phyloP scores from a whole-genome alignment of 495 filamentous ascomycete genomes.

The Margaritispora aquatica region DNA sequence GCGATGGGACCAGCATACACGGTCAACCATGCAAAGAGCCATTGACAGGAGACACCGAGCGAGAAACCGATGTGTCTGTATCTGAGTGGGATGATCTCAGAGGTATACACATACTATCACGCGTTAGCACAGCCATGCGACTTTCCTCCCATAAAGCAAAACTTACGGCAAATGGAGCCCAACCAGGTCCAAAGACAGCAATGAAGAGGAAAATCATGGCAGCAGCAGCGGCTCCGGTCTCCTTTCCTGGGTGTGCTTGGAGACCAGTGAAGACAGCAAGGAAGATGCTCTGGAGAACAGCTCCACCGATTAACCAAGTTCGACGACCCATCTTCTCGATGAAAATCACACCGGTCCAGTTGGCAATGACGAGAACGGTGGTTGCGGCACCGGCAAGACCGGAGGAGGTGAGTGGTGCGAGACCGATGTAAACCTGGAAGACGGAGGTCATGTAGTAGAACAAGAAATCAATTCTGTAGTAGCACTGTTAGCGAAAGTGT shows the following conservation, averaged over 20 bases:
- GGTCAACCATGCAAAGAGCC: slow-evolving; percentile 28
- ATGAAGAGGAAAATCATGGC: slow-evolving; percentile 3
- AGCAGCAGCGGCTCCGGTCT: neutral
- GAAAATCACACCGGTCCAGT: neutral
- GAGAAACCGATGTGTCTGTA: slow-evolving; percentile 27
- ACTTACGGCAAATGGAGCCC: neutral
- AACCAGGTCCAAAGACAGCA: neutral
- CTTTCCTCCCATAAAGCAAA: neutral
- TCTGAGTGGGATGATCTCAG: slow-evolving; percentile 25
- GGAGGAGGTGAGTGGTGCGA: neutral
- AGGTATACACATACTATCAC: neutral
- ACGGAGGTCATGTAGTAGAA: slow-evolving; percentile 1
- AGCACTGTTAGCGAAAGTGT: neutral
- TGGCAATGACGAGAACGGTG: neutral
- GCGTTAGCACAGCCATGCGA: neutral
- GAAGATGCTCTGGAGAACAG: neutral
- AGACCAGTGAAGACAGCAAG: neutral
- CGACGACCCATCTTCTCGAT: neutral
- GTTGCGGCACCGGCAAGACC: neutral
- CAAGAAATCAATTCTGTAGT: neutral
- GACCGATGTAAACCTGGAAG: slow-evolving; percentile 1
- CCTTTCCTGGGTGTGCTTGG: neutral
- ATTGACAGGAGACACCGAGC: slow-evolving; percentile 24
- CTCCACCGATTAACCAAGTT: neutral
- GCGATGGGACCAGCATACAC: slow-evolving; percentile 29